A percentile compares a stretch with the other conserved stretches of the same genome.
phyloP scores from a whole-genome alignment of 2,329 filamentous ascomycete species.

The Colletotrichum melonis region DNA sequence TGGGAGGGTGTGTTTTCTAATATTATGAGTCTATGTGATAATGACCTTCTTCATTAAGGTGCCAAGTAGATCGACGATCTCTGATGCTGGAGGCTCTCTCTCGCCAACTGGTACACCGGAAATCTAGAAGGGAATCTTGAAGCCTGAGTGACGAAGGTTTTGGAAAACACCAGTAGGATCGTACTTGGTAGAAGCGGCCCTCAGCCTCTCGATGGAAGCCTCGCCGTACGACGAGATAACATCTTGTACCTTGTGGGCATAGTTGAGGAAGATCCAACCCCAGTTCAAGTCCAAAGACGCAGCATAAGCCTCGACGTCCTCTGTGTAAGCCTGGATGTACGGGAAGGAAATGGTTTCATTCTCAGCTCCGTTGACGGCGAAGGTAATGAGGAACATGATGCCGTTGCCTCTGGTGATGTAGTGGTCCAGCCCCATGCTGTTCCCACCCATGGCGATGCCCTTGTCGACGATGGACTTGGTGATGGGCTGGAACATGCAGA shows the following conservation, averaged over 20 bases:
- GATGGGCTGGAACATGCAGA: slow-evolving; percentile 48
- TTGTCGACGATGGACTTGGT: slow-evolving; percentile 45
- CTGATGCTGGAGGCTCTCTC: background rate
- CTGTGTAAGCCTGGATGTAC: slow-evolving; percentile 46
- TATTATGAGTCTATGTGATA: background rate
- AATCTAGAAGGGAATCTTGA: slow-evolving; percentile 42
- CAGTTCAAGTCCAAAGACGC: slow-evolving; percentile 41
- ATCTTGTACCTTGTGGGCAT: slow-evolving; percentile 53
- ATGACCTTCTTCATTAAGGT: background rate
- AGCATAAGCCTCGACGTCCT: slow-evolving; percentile 44
- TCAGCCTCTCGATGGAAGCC: slow-evolving; percentile 48
- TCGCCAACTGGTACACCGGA: background rate
- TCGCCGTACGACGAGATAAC: slow-evolving; percentile 50
- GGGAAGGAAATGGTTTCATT: slow-evolving; percentile 48
- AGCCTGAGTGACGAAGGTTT: slow-evolving; percentile 45
- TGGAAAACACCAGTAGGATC: slow-evolving; percentile 52
- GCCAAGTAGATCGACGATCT: background rate
- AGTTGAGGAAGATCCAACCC: slow-evolving; percentile 55
- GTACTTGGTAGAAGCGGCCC: slow-evolving; percentile 47
- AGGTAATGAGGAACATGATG: slow-evolving; percentile 46
- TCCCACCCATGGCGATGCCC: slow-evolving; percentile 45
- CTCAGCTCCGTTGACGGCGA: slow-evolving; percentile 47
- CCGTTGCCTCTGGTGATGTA: slow-evolving; percentile 42
- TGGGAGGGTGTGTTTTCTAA: background rate
- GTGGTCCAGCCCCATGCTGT: slow-evolving; percentile 47